phyloP scores from a whole-genome alignment of 345 rosid species.

The Dimocarpus longan region DNA sequence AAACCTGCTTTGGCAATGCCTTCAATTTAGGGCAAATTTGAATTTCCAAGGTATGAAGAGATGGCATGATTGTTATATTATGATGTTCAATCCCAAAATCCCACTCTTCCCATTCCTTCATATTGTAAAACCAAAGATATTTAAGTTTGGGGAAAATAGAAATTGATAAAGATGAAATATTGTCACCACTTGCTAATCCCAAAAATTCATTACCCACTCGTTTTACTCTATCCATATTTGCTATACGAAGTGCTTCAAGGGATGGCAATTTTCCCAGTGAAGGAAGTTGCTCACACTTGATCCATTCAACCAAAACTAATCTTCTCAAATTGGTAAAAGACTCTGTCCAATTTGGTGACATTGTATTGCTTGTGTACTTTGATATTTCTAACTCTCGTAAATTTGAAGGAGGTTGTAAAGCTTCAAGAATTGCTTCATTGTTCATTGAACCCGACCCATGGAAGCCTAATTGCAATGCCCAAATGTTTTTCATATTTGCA shows the following conservation, averaged over 20 bases:
- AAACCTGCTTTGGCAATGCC: neutral
- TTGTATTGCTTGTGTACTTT: neutral
- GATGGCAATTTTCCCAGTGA: neutral
- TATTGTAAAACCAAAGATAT: neutral
- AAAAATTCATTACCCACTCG: neutral
- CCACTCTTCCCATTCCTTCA: neutral
- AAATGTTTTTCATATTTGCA: too few species aligned
- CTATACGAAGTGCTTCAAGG: neutral
- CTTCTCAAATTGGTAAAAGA: neutral
- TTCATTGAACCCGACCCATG: neutral
- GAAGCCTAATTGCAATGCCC: neutral
- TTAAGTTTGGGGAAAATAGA: neutral
- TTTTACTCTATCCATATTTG: neutral
- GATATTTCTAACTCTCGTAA: neutral
- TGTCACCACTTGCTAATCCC: too few species aligned
- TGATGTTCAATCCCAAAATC: neutral
- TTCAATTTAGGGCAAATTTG: neutral
- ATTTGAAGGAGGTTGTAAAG: neutral
- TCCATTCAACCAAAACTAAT: neutral
- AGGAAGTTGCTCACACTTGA: neutral
- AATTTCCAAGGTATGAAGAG: neutral
- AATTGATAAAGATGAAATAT: too few species aligned
- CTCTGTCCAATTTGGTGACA: neutral
- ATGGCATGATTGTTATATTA: neutral
- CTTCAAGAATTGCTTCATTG: neutral